Conservation (phyloP, 176 grass and related monocot species). For the Avena atlantica region DNA sequence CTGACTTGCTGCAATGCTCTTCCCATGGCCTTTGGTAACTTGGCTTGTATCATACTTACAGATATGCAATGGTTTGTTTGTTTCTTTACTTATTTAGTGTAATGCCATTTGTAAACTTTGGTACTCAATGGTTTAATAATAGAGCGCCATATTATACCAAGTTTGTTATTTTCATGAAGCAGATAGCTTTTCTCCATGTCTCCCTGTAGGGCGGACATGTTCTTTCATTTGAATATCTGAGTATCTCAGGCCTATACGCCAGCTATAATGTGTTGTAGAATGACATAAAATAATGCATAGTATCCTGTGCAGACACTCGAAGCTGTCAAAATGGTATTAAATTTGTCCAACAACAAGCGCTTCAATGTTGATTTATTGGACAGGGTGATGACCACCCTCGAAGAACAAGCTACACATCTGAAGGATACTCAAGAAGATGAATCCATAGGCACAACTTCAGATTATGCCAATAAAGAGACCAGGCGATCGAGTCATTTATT, state of each 20-base stretch:
- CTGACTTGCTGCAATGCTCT: background rate
- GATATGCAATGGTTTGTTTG: background rate
- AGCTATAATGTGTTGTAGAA: constrained; percentile 23
- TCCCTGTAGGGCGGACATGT: background rate
- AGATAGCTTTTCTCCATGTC: constrained; percentile 14
- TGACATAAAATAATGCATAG: constrained; percentile 28
- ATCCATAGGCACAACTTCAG: constrained; percentile 36
- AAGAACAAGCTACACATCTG: constrained; percentile 48
- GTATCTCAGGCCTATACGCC: background rate
- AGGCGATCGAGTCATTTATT: constrained; percentile 61
- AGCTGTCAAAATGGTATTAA: constrained; percentile 80
- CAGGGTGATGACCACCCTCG: constrained; percentile 64
- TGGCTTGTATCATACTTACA: constrained; percentile 18
- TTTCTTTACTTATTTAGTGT: background rate
- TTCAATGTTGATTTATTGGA: constrained; percentile 74
- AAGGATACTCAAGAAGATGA: constrained; percentile 45
- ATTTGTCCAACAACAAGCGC: constrained; percentile 65
- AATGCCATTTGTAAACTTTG: background rate
- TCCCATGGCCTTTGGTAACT: background rate
- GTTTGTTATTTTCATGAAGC: constrained; percentile 9
- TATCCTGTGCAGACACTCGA: constrained; percentile 78
- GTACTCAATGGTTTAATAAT: background rate
- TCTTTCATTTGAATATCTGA: constrained; percentile 28
- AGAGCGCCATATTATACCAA: background rate
- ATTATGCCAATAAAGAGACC: constrained; percentile 47